phyloP scores from a whole-genome alignment of 2,329 filamentous ascomycete genomes.

The Didymella segeticola region DNA sequence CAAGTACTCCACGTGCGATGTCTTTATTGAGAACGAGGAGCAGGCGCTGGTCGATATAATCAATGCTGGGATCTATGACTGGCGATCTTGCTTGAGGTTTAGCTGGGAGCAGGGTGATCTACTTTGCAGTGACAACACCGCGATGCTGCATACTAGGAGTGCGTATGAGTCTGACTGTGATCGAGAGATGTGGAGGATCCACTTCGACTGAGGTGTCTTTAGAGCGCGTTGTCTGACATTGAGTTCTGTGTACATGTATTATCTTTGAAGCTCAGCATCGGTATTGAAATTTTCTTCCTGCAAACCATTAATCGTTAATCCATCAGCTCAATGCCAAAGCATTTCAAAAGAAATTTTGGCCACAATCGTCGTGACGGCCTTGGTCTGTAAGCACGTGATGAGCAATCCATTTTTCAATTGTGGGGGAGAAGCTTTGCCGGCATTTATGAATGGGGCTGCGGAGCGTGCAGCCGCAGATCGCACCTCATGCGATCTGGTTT shows the following conservation, averaged over 20 bases:
- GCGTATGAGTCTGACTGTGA: conserved; percentile 51
- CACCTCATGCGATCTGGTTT: neutral
- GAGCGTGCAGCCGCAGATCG: neutral
- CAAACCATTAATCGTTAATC: too few species aligned
- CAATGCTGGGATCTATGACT: conserved; percentile 56
- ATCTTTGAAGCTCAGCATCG: neutral
- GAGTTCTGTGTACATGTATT: neutral
- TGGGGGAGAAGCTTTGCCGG: conserved; percentile 1
- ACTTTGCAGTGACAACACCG: conserved; percentile 59
- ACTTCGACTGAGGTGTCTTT: conserved; percentile 51
- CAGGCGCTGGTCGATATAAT: conserved; percentile 49
- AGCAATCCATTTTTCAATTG: neutral
- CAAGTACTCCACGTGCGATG: conserved; percentile 56
- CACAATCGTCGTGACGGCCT: too few species aligned
- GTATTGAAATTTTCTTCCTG: too few species aligned
- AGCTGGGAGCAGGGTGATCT: conserved; percentile 64
- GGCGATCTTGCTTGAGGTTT: conserved; percentile 59
- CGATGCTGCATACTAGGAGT: conserved; percentile 58
- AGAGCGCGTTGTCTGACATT: neutral
- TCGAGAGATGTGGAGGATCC: conserved; percentile 57
- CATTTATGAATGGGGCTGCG: neutral
- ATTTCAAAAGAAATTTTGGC: too few species aligned
- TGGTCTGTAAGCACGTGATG: too few species aligned
- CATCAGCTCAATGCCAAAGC: too few species aligned
- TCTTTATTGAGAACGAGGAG: conserved; percentile 54